Base-by-base conservation (phyloP, 1,284 basidiomycete species). In the Ustilago bromivora region DNA sequence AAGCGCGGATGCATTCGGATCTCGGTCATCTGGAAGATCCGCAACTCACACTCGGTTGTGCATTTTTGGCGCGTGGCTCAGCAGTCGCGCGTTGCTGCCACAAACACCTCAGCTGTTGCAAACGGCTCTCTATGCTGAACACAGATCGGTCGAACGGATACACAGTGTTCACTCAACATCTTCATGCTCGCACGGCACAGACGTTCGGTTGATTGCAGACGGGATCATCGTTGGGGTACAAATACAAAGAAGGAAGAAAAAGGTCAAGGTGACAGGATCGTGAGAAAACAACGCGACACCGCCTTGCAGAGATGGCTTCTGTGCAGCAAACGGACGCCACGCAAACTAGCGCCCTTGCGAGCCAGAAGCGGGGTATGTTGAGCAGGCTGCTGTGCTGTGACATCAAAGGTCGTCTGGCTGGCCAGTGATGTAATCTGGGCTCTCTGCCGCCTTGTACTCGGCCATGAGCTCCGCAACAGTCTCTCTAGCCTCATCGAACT, bases 381-480 rank as follows among this genome's bases (percentile, higher is more conserved):
- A 19, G 40, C 31, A 17, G 34, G 7, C 4, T 28, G 23, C 23
- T 28, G 23, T 28, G n/a, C 56, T 28, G 6, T 10, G n/a, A 19
- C 43, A 58, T 76, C 46, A 76, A 19, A 71, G 61, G 49, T 76
- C 74, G 43, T 76, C 74, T 17, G 73, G 68, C 58, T 72, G 74
- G 13, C 74, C 74, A 12, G 70, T 73, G 40, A 78, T 78, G 55
- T 78, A 85, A 36, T 84, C 82, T 17, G 76, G 76, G 31, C 72
- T 71, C 59, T 85, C 84, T 2, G 83, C 83, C 10, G 83, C 83
- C 61, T 79, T 79, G 72, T 85, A 85, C 61, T 85, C 83, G 43
- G 67, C 71, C 82, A 85, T 85, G 46, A 85, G 73, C 60, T 84
- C 83, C 2, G 78, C 75, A 0, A 85, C 79, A 9, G 83, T 84